Evolutionary conservation across 352 stramenopile genomes (phyloP), one percentile per base, ranked within the genome.

Genomic region (Pythium sukuiense): DNA sequence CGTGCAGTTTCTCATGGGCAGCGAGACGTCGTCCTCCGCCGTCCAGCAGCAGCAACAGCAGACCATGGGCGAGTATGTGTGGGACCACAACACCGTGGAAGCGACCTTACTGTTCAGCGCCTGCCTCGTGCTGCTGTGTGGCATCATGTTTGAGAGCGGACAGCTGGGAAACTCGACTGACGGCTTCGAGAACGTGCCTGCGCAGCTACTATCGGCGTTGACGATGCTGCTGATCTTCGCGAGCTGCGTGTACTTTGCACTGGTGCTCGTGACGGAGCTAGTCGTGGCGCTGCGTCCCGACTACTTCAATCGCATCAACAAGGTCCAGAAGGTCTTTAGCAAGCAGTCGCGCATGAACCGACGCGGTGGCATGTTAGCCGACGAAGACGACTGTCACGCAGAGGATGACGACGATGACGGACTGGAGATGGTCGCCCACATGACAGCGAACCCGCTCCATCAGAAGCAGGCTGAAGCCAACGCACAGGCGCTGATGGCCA

Each of bases 21-120:
- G 39, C 39, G 54, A 46, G 24, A 55, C 39, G 3, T 9, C 46
- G 7, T n/a, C 27, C 3, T n/a, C 18, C 16, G 18, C 33, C 53
- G 8, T 18, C 12, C 48, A 58, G 46, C 32, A 45, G 20, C 18
- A 64, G 72, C 76, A 85, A 32, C 63, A 69, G 7, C 78, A 85
- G 39, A 80, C 74, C 18, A 48, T 86, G 48, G 70, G 74, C 39
- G 81, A 84, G 49, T 89, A 87, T 48, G 72, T 90, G 16, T 90
- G 78, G 80, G 80, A 93, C 39, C 87, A 93, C 75, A 93, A 93
- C 62, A 90, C 84, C 1, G 80, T 93, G 9, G 85, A 93, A 58
- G 77, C 79, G 0, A 81, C 79, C 48, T 69, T 93, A 18, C 73
- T 93, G 14, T 89, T 90, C 45, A 90, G 81, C 48, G 80, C 84